Evolutionary conservation across 2,329 filamentous ascomycete genomes (phyloP).

Genomic region (Fusarium sp.): DNA sequence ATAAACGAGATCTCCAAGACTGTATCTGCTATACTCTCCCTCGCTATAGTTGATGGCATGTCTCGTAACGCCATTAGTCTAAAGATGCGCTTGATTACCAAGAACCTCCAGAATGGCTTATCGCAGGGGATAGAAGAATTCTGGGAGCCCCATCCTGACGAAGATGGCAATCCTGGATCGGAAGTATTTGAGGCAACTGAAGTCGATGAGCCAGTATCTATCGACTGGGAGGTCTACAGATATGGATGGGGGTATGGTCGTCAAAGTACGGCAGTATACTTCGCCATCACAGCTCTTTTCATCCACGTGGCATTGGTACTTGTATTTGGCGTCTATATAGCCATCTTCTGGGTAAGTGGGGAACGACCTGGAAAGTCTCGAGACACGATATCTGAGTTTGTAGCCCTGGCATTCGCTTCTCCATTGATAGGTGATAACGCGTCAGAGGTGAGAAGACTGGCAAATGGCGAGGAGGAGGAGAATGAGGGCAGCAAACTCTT

Average conservation of each 20-base stretch:
- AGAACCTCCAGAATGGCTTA: background rate
- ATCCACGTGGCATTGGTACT: background rate
- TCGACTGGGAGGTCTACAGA: background rate
- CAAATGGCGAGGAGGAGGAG: background rate
- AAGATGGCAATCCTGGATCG: background rate
- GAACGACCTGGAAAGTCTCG: background rate
- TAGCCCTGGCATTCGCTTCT: background rate
- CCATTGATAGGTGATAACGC: background rate
- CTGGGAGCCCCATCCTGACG: background rate
- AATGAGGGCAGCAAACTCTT: fast-evolving
- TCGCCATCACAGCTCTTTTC: background rate
- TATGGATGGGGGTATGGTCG: background rate
- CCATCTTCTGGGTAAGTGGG: background rate
- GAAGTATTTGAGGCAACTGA: background rate
- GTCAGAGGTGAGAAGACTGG: background rate
- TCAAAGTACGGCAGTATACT: background rate
- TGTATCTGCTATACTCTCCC: background rate
- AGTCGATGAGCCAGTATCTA: background rate
- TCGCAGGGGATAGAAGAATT: background rate
- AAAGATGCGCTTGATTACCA: background rate
- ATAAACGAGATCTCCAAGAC: background rate
- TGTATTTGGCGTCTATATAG: background rate
- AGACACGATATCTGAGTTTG: background rate
- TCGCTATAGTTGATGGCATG: background rate
- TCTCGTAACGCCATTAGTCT: background rate